Percentiles rank a stretch among this genome's conserved stretches.
phyloP scores from a whole-genome alignment of 2,329 filamentous ascomycete genomes.

The Thelonectria blattea region DNA sequence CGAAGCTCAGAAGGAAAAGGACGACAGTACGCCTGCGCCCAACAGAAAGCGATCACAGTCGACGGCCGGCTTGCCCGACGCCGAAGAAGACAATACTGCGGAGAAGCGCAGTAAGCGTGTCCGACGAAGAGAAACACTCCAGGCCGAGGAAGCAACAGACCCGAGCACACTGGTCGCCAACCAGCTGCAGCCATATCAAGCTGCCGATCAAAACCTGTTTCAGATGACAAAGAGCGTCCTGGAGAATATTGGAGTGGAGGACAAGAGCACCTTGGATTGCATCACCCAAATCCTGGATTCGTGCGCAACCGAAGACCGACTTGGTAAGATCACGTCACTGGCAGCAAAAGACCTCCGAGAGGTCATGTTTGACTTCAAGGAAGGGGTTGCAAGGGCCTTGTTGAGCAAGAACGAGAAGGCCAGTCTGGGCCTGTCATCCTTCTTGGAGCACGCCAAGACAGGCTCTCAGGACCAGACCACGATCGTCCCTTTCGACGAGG shows the following conservation, averaged over 20 bases:
- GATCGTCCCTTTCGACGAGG: slow-evolving; percentile 58
- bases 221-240: slow-evolving; percentile 61
- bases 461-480: slow-evolving; percentile 56
- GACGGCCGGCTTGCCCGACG: slow-evolving; percentile 62
- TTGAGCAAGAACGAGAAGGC: slow-evolving; percentile 60
- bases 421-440: slow-evolving; percentile 62
- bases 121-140: slow-evolving; percentile 60
- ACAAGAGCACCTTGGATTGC: slow-evolving; percentile 52
- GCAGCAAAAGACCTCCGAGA: slow-evolving; percentile 57
- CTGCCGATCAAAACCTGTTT: slow-evolving; percentile 62
- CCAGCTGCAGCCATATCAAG: slow-evolving; percentile 63
- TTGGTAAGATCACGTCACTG: slow-evolving; percentile 53
- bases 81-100: slow-evolving; percentile 62
- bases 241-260: slow-evolving; percentile 60
- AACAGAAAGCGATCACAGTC: slow-evolving; percentile 69
- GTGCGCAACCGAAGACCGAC: slow-evolving; percentile 57
- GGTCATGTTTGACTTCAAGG: slow-evolving; percentile 56
- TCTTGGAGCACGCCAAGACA: slow-evolving; percentile 67
- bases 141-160: slow-evolving; percentile 59
- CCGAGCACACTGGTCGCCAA: slow-evolving; percentile 58
- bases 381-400: slow-evolving; percentile 59
- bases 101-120: slow-evolving; percentile 71
- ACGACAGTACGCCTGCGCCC: slow-evolving; percentile 47
- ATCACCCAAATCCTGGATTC: slow-evolving; percentile 59
- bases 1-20: slow-evolving; percentile 43